Percentiles rank a stretch among this genome's conserved stretches.
These are phyloP conservation scores for Bipolaris oryzae DNA, from an alignment of 2,329 filamentous ascomycete species.

Conservation along the genomic window DNA sequence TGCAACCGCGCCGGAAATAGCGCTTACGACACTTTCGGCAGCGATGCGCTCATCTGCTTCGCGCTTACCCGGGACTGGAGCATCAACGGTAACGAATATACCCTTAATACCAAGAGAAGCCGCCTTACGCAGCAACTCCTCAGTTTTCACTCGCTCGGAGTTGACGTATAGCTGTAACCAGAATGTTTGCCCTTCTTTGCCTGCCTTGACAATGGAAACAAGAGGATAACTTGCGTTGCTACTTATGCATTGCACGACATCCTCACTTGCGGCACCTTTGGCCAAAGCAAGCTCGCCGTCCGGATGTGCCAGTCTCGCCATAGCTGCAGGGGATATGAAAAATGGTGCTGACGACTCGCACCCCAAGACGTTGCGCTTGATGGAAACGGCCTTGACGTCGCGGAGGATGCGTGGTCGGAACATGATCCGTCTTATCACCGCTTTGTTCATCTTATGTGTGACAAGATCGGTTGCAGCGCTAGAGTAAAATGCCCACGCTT, in stretches of 20 bases:
- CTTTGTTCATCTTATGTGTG: conserved; percentile 53
- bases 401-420: conserved; percentile 56
- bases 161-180: conserved; percentile 41
- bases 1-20: conserved; percentile 58
- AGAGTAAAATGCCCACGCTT: conserved; percentile 56
- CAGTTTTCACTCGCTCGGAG: conserved; percentile 17
- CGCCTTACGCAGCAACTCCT: conserved; percentile 25
- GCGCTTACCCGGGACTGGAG: conserved; percentile 32
- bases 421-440: conserved; percentile 53
- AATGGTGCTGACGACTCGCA: conserved; percentile 29
- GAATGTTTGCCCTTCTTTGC: conserved; percentile 14
- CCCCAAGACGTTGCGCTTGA: conserved; percentile 28
- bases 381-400: conserved; percentile 40
- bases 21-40: conserved; percentile 34
- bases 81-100: conserved; percentile 33
- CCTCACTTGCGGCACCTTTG: conserved; percentile 28
- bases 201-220: not conserved
- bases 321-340: conserved; percentile 40
- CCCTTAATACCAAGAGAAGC: conserved; percentile 21
- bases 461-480: conserved; percentile 58
- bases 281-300: conserved; percentile 41
- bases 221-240: conserved; percentile 21
- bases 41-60: conserved; percentile 33
- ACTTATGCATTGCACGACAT: conserved; percentile 39
- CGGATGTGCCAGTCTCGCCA: conserved; percentile 35